These are phyloP conservation scores for Cylindrotheca closterium DNA, from an alignment of 108 stramenopile genomes.

Conservation along the genomic window DNA sequence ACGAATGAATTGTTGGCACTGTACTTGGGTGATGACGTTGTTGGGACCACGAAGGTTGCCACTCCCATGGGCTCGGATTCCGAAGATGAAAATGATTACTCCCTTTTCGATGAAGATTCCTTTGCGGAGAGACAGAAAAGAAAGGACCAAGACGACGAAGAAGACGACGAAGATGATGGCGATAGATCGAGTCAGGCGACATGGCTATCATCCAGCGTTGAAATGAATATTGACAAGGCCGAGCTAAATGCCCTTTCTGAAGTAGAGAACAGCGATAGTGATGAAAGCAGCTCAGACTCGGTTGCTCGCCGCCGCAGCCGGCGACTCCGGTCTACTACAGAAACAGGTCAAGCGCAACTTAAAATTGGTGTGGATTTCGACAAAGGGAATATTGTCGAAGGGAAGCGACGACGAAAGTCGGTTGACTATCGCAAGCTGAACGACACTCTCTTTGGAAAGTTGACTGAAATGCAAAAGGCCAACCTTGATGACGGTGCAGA, in stretches of 20 bases:
- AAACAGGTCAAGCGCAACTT: background rate
- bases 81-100: slow-evolving; percentile 41
- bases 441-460: slow-evolving; percentile 77
- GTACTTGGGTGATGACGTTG: slow-evolving; percentile 40
- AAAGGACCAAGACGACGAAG: background rate
- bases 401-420: slow-evolving; percentile 67
- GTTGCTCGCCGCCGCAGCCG: slow-evolving; percentile 19
- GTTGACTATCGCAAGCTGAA: slow-evolving; percentile 79
- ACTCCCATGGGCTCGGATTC: slow-evolving; percentile 36
- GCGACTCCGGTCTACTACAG: slow-evolving; percentile 11
- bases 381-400: slow-evolving; percentile 71
- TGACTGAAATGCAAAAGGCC: slow-evolving; percentile 50
- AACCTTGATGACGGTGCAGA: slow-evolving; percentile 54
- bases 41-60: background rate
- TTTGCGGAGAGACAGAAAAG: slow-evolving; percentile 26
- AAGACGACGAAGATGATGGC: slow-evolving; percentile 36
- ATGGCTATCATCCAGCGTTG: slow-evolving; percentile 42
- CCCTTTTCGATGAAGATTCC: slow-evolving; percentile 41
- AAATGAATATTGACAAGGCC: slow-evolving; percentile 59
- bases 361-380: slow-evolving; percentile 48
- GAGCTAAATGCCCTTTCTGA: slow-evolving; percentile 76
- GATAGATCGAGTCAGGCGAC: slow-evolving; percentile 38
- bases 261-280: slow-evolving; percentile 12
- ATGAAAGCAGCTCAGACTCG: background rate
- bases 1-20: slow-evolving; percentile 39